Evolutionary conservation across 345 rosid species (phyloP).

Genomic region (Populus nigra): DNA sequence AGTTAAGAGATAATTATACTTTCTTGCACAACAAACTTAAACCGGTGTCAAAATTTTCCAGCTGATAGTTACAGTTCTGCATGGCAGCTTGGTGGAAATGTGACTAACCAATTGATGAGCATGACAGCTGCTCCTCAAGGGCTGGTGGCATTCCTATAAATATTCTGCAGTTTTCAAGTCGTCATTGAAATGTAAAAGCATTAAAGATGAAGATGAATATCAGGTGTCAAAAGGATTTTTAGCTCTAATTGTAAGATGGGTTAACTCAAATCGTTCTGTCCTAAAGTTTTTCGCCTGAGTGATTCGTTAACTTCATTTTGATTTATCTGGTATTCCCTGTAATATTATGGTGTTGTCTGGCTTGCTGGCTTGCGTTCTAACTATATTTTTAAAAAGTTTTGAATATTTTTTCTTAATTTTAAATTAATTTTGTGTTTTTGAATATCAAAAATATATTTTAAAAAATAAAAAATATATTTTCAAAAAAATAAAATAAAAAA

Average conservation of each 20-base stretch:
- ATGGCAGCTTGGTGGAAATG: neutral
- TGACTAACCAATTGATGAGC: neutral
- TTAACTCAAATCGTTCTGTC: neutral
- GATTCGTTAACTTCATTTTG: neutral
- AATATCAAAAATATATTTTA: too few species aligned
- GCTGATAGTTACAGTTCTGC: neutral
- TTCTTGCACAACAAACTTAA: neutral
- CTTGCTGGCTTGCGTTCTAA: too few species aligned
- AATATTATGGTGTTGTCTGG: neutral
- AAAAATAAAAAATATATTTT: too few species aligned
- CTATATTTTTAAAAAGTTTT: too few species aligned
- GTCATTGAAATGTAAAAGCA: neutral
- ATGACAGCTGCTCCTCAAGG: neutral
- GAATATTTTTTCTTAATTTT: too few species aligned
- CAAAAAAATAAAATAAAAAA: too few species aligned
- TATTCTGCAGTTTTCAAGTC: neutral
- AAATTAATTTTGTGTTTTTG: too few species aligned
- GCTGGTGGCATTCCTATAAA: neutral
- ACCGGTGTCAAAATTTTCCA: too few species aligned
- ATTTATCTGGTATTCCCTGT: neutral
- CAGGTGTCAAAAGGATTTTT: neutral
- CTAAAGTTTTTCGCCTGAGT: neutral
- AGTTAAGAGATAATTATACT: neutral
- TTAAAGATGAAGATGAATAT: neutral
- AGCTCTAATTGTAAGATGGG: neutral